phyloP scores from a whole-genome alignment of 176 grass and related monocot genomes.

The Avena insularis region DNA sequence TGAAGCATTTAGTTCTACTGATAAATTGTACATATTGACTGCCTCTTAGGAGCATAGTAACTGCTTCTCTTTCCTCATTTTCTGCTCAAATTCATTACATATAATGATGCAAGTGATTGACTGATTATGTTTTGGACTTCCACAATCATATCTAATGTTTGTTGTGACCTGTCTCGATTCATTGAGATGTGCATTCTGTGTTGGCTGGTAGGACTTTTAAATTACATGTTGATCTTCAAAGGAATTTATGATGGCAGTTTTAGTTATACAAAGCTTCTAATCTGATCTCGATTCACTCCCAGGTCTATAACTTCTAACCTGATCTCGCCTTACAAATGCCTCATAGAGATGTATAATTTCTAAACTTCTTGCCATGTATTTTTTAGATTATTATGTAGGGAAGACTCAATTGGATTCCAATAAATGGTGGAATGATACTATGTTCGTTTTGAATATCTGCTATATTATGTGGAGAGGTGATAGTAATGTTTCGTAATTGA shows the following conservation, averaged over 20 bases:
- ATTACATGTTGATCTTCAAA: background rate
- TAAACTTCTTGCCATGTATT: background rate
- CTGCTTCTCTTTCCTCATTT: too few relatives aligned
- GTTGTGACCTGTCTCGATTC: background rate
- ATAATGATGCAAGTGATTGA: too few relatives aligned
- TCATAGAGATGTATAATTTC: background rate
- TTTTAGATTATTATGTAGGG: background rate
- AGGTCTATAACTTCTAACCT: background rate
- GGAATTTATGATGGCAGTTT: background rate
- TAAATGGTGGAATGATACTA: background rate
- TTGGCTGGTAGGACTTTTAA: background rate
- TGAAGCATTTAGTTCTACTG: too few relatives aligned
- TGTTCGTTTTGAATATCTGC: background rate
- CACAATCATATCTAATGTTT: too few relatives aligned
- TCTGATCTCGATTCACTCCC: background rate
- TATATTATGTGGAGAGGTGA: too few relatives aligned
- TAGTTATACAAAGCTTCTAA: background rate
- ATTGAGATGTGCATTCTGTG: background rate
- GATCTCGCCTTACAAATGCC: background rate
- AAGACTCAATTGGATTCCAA: background rate
- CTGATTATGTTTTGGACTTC: too few relatives aligned
- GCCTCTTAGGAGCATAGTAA: too few relatives aligned
- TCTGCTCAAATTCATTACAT: too few relatives aligned
- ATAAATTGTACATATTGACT: too few relatives aligned
- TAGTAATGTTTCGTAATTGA: too few relatives aligned